Percentiles rank a stretch among this genome's conserved stretches.
Conservation (phyloP, 169 alveolate species). For the Prorocentrum cordatum region DNA sequence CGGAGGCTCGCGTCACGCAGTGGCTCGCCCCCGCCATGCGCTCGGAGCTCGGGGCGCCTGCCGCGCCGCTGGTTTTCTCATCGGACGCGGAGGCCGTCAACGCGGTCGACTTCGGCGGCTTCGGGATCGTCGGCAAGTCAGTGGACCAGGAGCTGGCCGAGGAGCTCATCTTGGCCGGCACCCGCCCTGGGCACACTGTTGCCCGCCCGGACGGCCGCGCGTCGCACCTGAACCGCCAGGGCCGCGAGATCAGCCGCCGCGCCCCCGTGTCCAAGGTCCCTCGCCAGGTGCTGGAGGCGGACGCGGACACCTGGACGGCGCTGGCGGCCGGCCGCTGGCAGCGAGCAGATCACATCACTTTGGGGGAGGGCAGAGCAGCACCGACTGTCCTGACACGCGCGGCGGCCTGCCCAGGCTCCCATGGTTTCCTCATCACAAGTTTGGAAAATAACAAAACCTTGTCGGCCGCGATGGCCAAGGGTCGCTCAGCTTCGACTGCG, state of each 20-base stretch:
- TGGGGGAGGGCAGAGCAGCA: background rate
- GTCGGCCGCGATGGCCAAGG: background rate
- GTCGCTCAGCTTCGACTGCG: background rate
- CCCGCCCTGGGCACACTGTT: too few species aligned
- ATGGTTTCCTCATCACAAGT: background rate
- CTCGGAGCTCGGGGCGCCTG: too few species aligned
- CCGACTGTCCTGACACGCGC: background rate
- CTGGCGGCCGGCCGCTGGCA: background rate
- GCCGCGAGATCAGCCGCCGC: background rate
- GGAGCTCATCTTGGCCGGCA: too few species aligned
- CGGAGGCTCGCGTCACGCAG: background rate
- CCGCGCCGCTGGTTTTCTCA: too few species aligned
- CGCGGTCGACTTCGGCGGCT: too few species aligned
- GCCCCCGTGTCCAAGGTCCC: background rate
- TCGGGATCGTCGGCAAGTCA: too few species aligned
- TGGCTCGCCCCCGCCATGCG: background rate
- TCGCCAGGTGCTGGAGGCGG: too few species aligned
- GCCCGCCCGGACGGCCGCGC: too few species aligned
- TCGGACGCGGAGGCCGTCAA: too few species aligned
- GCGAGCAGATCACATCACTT: background rate
- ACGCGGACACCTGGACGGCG: background rate
- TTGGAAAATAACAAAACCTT: background rate
- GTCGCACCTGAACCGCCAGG: background rate
- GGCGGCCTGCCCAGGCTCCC: background rate
- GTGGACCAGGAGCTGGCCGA: too few species aligned